These are phyloP conservation scores for Sabuloglossum arenarium DNA, from an alignment of 495 filamentous ascomycete species.

Conservation along the genomic window DNA sequence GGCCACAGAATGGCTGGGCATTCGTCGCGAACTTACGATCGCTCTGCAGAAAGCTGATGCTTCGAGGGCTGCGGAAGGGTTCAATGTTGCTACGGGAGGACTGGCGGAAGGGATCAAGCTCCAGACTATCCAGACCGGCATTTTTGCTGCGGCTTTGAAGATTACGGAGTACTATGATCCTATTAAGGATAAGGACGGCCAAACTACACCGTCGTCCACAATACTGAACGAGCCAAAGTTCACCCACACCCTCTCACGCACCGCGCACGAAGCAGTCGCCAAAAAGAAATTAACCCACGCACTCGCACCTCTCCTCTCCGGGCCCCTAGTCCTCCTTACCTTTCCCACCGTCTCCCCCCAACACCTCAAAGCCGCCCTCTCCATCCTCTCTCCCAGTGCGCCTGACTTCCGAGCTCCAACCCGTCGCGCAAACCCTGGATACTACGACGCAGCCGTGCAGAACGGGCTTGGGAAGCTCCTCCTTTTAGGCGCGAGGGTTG, in stretches of 20 bases:
- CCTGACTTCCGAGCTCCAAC: conserved; percentile 57
- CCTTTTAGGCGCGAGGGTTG: conserved; percentile 64
- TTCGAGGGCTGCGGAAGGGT: conserved; percentile 23
- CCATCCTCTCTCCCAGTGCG: conserved; percentile 47
- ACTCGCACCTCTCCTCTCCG: conserved; percentile 56
- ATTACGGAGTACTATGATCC: conserved; percentile 77
- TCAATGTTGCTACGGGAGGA: conserved; percentile 20
- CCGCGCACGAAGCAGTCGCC: conserved; percentile 39
- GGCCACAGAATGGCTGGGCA: conserved; percentile 64
- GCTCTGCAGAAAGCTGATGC: conserved; percentile 50
- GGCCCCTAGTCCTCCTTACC: conserved; percentile 59
- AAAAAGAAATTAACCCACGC: conserved; percentile 32
- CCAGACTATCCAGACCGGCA: conserved; percentile 67
- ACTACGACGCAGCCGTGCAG: conserved; percentile 58
- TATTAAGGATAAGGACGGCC: conserved; percentile 16
- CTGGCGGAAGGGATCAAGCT: conserved; percentile 42
- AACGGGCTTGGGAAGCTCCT: conserved; percentile 67
- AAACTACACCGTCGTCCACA: conserved; percentile 13
- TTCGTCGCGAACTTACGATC: conserved; percentile 57
- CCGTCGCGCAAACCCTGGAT: conserved; percentile 51
- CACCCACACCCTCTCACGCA: conserved; percentile 54
- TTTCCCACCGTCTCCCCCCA: conserved; percentile 66
- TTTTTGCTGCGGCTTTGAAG: conserved; percentile 65
- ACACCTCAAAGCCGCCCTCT: conserved; percentile 59
- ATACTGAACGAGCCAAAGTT: conserved; percentile 26